Conservation (phyloP, 768 basidiomycete species). For the Mycena alexandri region DNA sequence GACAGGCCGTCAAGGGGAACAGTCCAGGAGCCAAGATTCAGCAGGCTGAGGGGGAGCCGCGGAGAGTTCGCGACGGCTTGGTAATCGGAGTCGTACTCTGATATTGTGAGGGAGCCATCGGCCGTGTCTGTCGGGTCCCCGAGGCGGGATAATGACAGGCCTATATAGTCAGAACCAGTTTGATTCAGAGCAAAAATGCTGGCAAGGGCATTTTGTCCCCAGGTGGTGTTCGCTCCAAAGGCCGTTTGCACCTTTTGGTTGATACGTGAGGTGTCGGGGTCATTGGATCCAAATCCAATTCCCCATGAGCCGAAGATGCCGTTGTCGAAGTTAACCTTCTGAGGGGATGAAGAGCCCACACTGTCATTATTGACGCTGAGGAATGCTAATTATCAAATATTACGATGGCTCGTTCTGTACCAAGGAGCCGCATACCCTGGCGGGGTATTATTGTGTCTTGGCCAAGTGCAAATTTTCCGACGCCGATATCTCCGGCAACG, state of each 20-base stretch:
- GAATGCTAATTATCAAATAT: conserved; percentile 15
- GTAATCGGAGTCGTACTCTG: conserved; percentile 33
- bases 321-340: conserved; percentile 18
- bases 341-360: background rate
- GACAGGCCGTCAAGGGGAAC: conserved; percentile 26
- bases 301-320: conserved; percentile 34
- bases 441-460: conserved; percentile 13
- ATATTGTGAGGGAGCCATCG: conserved; percentile 33
- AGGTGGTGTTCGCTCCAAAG: conserved; percentile 5
- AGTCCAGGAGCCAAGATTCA: conserved; percentile 31
- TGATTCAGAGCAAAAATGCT: conserved; percentile 31
- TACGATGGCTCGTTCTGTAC: background rate
- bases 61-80: conserved; percentile 28
- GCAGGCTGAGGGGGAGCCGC: conserved; percentile 20
- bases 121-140: conserved; percentile 30
- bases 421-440: conserved; percentile 22
- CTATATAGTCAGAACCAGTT: conserved; percentile 28
- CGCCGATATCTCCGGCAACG: conserved; percentile 30
- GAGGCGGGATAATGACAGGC: conserved; percentile 30
- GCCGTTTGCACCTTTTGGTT: conserved; percentile 25
- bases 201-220: conserved; percentile 33
- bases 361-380: conserved; percentile 18
- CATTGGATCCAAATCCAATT: conserved; percentile 28
- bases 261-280: conserved; percentile 13
- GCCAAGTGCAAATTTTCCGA: conserved; percentile 30